Conservation (phyloP, 2,329 filamentous ascomycete species). For the Alternaria angustiovoidea region DNA sequence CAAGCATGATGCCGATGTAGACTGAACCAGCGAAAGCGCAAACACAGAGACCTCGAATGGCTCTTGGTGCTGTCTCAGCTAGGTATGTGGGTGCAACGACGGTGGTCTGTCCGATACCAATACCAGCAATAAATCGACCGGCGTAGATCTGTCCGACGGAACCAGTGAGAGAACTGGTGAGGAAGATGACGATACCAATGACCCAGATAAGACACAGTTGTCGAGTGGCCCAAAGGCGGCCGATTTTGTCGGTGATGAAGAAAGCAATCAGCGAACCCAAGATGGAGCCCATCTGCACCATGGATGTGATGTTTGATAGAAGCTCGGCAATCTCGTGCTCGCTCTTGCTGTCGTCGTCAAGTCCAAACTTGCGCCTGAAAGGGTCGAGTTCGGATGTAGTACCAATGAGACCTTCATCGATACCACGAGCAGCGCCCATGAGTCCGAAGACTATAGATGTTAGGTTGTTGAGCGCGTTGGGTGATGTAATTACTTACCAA, state of each 20-base stretch:
- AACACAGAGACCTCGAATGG: constrained; percentile 76
- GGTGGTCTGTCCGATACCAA: constrained; percentile 72
- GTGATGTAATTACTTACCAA: constrained; percentile 49
- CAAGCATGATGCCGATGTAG: constrained; percentile 79
- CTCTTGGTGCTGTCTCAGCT: constrained; percentile 74
- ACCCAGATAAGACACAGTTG: constrained; percentile 54
- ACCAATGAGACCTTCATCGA: constrained; percentile 82
- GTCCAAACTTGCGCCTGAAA: constrained; percentile 49
- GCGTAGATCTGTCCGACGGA: constrained; percentile 64
- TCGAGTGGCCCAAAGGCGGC: constrained; percentile 55
- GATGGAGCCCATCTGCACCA: constrained; percentile 83
- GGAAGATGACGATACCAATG: constrained; percentile 53
- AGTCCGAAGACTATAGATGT: constrained; percentile 65
- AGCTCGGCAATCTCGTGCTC: constrained; percentile 45
- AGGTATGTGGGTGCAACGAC: constrained; percentile 76
- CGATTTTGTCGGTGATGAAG: constrained; percentile 57
- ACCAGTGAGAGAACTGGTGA: constrained; percentile 47
- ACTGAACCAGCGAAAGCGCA: constrained; percentile 75
- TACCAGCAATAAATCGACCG: constrained; percentile 71
- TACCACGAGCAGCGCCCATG: constrained; percentile 77
- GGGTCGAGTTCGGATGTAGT: constrained; percentile 62
- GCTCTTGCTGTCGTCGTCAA: constrained; percentile 41
- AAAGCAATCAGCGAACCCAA: constrained; percentile 71
- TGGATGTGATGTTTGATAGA: constrained; percentile 74
- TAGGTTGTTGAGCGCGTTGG: constrained; percentile 5